A percentile compares a stretch with the other conserved stretches of the same genome.
Conservation (phyloP, 805 yeast genomes). For the Starmera dryadoides region DNA sequence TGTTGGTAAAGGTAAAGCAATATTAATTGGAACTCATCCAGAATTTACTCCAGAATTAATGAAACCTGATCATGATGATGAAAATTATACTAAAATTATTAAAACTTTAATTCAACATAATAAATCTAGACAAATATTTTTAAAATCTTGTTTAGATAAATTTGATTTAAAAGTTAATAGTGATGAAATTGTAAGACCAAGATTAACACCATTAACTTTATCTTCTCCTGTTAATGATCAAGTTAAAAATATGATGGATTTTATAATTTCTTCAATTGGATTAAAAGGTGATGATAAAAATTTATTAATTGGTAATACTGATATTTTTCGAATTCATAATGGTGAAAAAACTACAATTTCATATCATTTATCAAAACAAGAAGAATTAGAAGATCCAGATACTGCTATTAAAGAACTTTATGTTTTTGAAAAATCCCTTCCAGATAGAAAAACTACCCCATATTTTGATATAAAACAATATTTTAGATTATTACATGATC, state of each 20-base stretch:
- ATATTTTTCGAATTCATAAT: constrained; percentile 45
- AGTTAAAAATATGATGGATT: constrained; percentile 25
- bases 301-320: constrained; percentile 44
- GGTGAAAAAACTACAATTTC: constrained; percentile 23
- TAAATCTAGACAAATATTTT: constrained; percentile 42
- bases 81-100: constrained; percentile 28
- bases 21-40: constrained; percentile 84
- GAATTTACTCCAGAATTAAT: constrained; percentile 64
- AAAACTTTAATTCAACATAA: constrained; percentile 36
- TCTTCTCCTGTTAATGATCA: constrained; percentile 30
- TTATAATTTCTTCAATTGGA: constrained; percentile 26
- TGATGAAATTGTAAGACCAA: constrained; percentile 44
- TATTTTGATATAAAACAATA: constrained; percentile 61
- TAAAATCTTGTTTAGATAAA: constrained; percentile 47
- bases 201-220: constrained; percentile 59
- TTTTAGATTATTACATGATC: constrained; percentile 33
- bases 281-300: constrained; percentile 28
- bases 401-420: constrained; percentile 49
- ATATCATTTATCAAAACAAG: constrained; percentile 20
- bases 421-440: constrained; percentile 36
- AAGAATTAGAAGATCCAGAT: constrained; percentile 45
- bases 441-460: constrained; percentile 54
- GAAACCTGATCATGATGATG: constrained; percentile 22
- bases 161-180: constrained; percentile 67
- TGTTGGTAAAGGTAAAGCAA: constrained; percentile 68